These are phyloP conservation scores for Sporothrix protearum DNA, from an alignment of 2,329 filamentous ascomycete genomes.

Conservation along the genomic window DNA sequence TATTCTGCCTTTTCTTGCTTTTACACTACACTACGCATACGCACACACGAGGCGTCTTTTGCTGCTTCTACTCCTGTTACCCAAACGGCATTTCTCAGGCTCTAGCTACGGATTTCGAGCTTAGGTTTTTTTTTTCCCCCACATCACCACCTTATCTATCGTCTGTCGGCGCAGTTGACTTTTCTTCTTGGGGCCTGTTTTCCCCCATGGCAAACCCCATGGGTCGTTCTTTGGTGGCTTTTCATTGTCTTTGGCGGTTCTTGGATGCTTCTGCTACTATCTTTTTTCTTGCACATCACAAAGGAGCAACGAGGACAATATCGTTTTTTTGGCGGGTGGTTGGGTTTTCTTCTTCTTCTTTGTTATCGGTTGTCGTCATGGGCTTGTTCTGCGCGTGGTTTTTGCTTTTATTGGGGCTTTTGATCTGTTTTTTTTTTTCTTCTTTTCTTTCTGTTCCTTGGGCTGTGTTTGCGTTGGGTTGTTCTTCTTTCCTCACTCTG, in stretches of 20 bases:
- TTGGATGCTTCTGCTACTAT: not conserved
- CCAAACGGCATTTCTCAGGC: not conserved
- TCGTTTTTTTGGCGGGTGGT: not conserved
- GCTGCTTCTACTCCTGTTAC: not conserved
- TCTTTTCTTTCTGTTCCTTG: not conserved
- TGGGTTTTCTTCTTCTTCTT: constrained; percentile 14
- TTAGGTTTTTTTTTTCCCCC: not conserved
- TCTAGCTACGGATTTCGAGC: constrained; percentile 6
- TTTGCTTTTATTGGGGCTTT: not conserved
- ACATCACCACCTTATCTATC: not conserved
- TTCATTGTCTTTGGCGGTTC: not conserved
- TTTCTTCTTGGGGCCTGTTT: not conserved
- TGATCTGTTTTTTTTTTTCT: not conserved
- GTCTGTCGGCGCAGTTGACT: constrained; percentile 17
- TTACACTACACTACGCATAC: not conserved
- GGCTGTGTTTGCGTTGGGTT: not conserved
- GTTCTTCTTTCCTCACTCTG: not conserved
- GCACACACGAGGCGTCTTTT: constrained; percentile 1
- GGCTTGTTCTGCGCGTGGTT: constrained; percentile 4
- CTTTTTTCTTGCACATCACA: not conserved
- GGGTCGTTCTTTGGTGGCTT: constrained; percentile 2
- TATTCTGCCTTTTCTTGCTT: not conserved
- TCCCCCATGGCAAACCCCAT: too few relatives aligned
- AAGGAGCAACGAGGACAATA: constrained; percentile 15
- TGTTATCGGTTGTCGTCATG: not conserved